Conservation (phyloP, 2,329 filamentous ascomycete genomes). For the Zarea fungicola region DNA sequence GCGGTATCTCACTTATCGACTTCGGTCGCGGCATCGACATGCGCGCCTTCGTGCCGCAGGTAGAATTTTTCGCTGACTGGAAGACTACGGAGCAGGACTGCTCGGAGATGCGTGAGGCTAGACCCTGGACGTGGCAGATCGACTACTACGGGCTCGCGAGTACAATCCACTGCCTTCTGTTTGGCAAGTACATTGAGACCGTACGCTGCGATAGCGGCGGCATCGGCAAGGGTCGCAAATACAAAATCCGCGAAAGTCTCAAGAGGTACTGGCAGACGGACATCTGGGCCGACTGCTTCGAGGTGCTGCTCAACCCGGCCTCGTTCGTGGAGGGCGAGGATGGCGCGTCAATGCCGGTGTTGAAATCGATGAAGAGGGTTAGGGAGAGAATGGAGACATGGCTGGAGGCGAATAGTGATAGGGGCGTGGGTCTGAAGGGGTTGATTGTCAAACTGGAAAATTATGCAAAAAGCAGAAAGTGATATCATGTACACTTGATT, state of each 20-base stretch:
- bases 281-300: constrained; percentile 79
- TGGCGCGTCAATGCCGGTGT: constrained; percentile 63
- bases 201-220: constrained; percentile 49
- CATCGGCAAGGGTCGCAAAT: constrained; percentile 61
- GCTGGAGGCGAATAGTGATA: constrained; percentile 77
- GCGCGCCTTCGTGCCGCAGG: constrained; percentile 69
- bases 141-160: constrained; percentile 93
- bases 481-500: not conserved
- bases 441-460: constrained; percentile 60
- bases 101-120: constrained; percentile 87
- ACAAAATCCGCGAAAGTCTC: constrained; percentile 73
- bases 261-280: constrained; percentile 98
- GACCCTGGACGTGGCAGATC: constrained; percentile 96
- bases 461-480: constrained; percentile 34
- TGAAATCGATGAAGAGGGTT: constrained; percentile 61
- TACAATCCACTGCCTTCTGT: constrained; percentile 81
- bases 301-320: constrained; percentile 77
- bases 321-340: constrained; percentile 61
- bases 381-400: constrained; percentile 79
- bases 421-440: constrained; percentile 67
- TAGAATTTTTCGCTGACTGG: constrained; percentile 91
- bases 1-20: constrained; percentile 85
- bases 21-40: constrained; percentile 95
- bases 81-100: constrained; percentile 83
- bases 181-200: constrained; percentile 92